Conservation (phyloP, 164 flowering plant species). For the Protea cynaroides region DNA sequence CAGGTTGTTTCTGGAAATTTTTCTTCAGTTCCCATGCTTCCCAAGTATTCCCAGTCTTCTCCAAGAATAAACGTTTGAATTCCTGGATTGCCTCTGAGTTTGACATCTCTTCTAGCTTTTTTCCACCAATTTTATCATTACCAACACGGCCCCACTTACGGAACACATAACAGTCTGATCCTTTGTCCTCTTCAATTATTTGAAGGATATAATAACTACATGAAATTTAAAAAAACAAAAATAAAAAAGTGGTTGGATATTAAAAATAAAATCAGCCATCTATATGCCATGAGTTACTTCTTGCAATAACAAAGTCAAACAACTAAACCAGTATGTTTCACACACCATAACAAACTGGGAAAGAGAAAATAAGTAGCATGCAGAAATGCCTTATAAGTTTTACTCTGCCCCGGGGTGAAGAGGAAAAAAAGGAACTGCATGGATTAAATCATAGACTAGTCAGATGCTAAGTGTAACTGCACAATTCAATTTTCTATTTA, state of each 20-base stretch:
- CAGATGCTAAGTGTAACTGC: no score
- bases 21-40: constrained; percentile 77
- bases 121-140: constrained; percentile 82
- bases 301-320: neutral
- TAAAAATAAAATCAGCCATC: neutral
- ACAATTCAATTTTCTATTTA: no score
- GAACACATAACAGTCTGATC: constrained; percentile 72
- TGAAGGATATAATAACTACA: constrained; percentile 91
- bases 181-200: constrained; percentile 84
- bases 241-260: neutral
- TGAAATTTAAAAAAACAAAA: no score
- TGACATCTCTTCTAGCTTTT: constrained; percentile 65
- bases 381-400: no score
- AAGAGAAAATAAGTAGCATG: no score
- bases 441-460: no score
- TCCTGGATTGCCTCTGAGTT: constrained; percentile 73
- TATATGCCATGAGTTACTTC: neutral
- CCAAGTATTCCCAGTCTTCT: constrained; percentile 96
- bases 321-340: neutral
- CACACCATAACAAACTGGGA: no score
- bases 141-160: constrained; percentile 99
- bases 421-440: no score
- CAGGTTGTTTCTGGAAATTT: constrained; percentile 83
- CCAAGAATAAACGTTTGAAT: constrained; percentile 82
- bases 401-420: no score